Evolutionary conservation across 2,329 filamentous ascomycete genomes (phyloP).

Genomic region (Cercospora citrullina): DNA sequence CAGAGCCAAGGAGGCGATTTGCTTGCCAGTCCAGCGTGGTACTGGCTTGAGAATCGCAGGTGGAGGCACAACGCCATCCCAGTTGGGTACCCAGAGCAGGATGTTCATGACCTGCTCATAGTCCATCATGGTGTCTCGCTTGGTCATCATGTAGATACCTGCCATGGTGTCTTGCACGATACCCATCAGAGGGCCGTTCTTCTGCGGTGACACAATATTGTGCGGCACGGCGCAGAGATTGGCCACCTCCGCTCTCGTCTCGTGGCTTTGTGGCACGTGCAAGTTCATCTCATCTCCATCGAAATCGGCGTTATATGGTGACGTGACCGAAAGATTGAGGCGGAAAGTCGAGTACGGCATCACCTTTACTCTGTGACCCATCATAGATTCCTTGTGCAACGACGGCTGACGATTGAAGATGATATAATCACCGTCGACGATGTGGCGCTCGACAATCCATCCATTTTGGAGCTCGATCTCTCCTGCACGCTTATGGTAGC

Average conservation of each 20-base stretch:
- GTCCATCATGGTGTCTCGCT: conserved; percentile 84
- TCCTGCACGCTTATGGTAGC: conserved; percentile 84
- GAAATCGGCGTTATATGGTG: conserved; percentile 99
- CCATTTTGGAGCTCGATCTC: conserved; percentile 89
- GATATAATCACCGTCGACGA: conserved; percentile 95
- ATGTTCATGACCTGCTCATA: conserved; percentile 95
- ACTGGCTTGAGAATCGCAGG: conserved; percentile 92
- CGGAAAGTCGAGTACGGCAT: conserved; percentile 99
- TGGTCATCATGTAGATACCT: conserved; percentile 94
- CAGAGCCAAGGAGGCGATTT: conserved; percentile 91
- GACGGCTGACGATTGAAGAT: conserved; percentile 99
- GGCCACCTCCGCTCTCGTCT: conserved; percentile 90
- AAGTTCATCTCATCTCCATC: conserved; percentile 99
- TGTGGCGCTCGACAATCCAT: conserved; percentile 97
- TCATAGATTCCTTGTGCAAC: conserved; percentile 99
- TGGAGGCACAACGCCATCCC: conserved; percentile 91
- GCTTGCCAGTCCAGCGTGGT: conserved; percentile 96
- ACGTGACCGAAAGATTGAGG: conserved; percentile 94
- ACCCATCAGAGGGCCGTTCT: conserved; percentile 97
- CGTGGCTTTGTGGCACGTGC: conserved; percentile 96
- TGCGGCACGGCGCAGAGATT: conserved; percentile 96
- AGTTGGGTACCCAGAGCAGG: conserved; percentile 94
- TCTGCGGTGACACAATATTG: conserved; percentile 97
- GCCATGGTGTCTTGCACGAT: conserved; percentile 98
- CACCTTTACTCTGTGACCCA: conserved; percentile 95